Evolutionary conservation across 1,139 yeast genomes (phyloP), one percentile per base, ranked within the genome.

Genomic region (Spathaspora sp.): DNA sequence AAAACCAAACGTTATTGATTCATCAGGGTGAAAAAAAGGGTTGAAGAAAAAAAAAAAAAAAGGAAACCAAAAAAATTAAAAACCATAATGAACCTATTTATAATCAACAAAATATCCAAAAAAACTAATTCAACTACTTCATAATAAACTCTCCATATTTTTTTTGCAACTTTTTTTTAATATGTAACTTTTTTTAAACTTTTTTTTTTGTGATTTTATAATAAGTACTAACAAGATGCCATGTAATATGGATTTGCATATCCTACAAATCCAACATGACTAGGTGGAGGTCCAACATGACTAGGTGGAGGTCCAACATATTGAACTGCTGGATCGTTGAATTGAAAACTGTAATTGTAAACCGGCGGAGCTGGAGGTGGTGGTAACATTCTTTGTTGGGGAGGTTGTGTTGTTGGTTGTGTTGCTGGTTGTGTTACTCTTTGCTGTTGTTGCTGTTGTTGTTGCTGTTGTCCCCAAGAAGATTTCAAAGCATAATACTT

Each of bases 191-290:
- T 31, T 31, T 31, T 15, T 31, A 15, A 3, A 31, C 6, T 7
- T 11, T 31, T 31, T 31, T 31, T 31, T 31, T 31, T 4, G 15
- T 3, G 6, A 7, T 31, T 31, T 31, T 31, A 13, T 13, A 26
- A 26, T 5, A 26, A 26, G n/a, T 26, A 11, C 36, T 37, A 37
- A 52, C 72, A 68, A 24, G 69, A 59, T 39, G 72, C 68, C 67
- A 67, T 62, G 54, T 63, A 70, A 53, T 68, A 71, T 16, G 76
- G 75, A 48, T 71, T 71, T 24, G 71, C 55, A 50, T 69, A 71
- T n/a, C 75, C 74, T 39, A 67, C 70, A 52, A 61, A 67, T 17
- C 50, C 50, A 31, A 47, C 57, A 59, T 16, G 56, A 45, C 38
- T 57, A 13, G 39, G 39, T 37, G 39, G 44, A 3, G 49, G 47